Evolutionary conservation across 2,329 filamentous ascomycete species (phyloP).

Genomic region (Cytospora paraplurivora): DNA sequence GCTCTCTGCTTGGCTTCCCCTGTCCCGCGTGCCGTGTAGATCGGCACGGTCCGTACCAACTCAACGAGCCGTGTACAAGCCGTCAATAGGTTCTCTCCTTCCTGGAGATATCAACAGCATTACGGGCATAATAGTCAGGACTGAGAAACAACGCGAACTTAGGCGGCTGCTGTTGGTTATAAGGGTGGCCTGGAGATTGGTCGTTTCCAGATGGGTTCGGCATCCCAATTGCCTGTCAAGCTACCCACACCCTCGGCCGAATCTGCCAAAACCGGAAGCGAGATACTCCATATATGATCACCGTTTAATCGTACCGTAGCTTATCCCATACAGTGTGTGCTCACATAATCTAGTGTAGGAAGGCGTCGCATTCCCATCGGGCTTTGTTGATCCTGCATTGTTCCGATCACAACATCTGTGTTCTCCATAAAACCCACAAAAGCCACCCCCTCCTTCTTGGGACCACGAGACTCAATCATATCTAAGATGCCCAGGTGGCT

Average conservation of each 20-base stretch:
- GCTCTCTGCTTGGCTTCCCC: too few relatives aligned
- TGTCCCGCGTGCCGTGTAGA: too few relatives aligned
- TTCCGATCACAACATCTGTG: neutral
- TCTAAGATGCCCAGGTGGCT: slow-evolving; percentile 2
- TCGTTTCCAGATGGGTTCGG: neutral
- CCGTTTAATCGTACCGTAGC: neutral
- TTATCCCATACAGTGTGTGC: neutral
- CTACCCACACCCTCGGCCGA: slow-evolving; percentile 1
- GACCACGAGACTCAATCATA: slow-evolving; percentile 2
- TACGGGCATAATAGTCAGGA: too few relatives aligned
- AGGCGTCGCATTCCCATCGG: neutral
- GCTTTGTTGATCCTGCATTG: neutral
- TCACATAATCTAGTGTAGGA: neutral
- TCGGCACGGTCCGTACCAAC: too few relatives aligned
- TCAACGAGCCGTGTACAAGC: too few relatives aligned
- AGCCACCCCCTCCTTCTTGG: neutral
- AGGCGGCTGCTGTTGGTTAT: too few relatives aligned
- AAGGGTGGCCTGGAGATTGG: neutral
- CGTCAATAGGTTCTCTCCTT: too few relatives aligned
- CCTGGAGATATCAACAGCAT: too few relatives aligned
- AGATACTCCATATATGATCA: neutral
- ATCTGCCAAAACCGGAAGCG: neutral
- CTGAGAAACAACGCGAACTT: too few relatives aligned
- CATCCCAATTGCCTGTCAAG: neutral
- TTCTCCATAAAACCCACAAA: neutral